Base-by-base conservation (phyloP, 768 basidiomycete species). In the Cyclocybe cylindracea region DNA sequence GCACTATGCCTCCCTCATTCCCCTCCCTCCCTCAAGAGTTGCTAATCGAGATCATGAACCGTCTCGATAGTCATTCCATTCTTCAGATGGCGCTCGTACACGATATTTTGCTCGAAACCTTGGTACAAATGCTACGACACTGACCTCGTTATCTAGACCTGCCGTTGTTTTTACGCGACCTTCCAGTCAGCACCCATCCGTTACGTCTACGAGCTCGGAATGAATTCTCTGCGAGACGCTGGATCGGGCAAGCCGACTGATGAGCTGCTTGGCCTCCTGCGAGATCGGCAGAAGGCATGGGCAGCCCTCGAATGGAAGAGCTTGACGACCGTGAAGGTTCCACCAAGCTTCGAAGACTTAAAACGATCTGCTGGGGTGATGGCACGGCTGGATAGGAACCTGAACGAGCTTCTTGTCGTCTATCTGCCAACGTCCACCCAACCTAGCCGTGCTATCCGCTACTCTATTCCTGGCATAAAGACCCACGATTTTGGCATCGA, bases 401-500 rank as follows among this genome's bases (percentile, higher is more conserved):
- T 16, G 16, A 16, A 16, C 16, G 19, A 38, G 10, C 18, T 52
- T 2, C 32, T 9, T 6, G 7, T 52, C 9, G n/a, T 13, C 9
- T 40, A 39, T 16, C 51, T 52, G 8, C 44, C 51, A 9, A 39
- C 44, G 11, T 10, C 37, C 3, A 41, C 44, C 14, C 14, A 8
- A 11, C 31, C 16, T 40, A 11, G 29, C 18, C 38, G 32, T 7
- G 3, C 24, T 2, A 10, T 52, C 2, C 35, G 34, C 9, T 36
- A n/a, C 10, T 5, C 11, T 1, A 10, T 14, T 2, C 2, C 36
- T 7, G 53, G 41, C 5, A 6, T 54, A 7, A 10, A 3, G 10
- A 14, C 44, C 24, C 18, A 43, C 10, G 53, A 54, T 44, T 48
- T 48, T 33, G 47, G 35, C 3, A 48, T 54, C 10, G 53, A 54